These are phyloP conservation scores for Dioscorea alata DNA, from an alignment of 106 monocot species.

Conservation along the genomic window DNA sequence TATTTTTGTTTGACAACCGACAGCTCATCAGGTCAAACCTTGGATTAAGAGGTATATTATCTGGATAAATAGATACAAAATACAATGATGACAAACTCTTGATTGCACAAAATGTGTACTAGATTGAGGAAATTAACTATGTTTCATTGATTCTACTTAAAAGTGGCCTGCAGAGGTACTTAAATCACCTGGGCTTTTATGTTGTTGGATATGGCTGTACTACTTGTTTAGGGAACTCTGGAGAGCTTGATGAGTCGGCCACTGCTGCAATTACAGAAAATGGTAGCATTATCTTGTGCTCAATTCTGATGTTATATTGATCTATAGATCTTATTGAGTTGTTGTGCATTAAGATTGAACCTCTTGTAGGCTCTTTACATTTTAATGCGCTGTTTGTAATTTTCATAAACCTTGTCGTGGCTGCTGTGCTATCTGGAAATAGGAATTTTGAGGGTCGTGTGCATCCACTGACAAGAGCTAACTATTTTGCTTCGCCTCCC, in stretches of 20 bases:
- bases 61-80: too few species aligned
- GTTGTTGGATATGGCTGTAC: constrained; percentile 76
- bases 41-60: constrained; percentile 48
- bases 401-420: constrained; percentile 62
- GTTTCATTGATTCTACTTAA: not conserved
- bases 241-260: constrained; percentile 63
- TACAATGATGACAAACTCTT: too few species aligned
- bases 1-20: not conserved
- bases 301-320: too few species aligned
- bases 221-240: constrained; percentile 72
- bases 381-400: too few species aligned
- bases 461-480: constrained; percentile 84
- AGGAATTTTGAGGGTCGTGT: constrained; percentile 96
- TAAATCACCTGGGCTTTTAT: constrained; percentile 63
- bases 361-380: not conserved
- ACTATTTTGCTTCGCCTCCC: constrained; percentile 92
- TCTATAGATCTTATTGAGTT: too few species aligned
- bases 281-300: constrained; percentile 24
- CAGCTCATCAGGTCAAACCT: constrained; percentile 24
- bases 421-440: constrained; percentile 85
- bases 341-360: too few species aligned
- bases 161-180: constrained; percentile 65
- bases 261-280: constrained; percentile 58
- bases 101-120: too few species aligned
- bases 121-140: too few species aligned